These are phyloP conservation scores for Neohortaea acidophila DNA, from an alignment of 495 filamentous ascomycete genomes.

Conservation along the genomic window DNA sequence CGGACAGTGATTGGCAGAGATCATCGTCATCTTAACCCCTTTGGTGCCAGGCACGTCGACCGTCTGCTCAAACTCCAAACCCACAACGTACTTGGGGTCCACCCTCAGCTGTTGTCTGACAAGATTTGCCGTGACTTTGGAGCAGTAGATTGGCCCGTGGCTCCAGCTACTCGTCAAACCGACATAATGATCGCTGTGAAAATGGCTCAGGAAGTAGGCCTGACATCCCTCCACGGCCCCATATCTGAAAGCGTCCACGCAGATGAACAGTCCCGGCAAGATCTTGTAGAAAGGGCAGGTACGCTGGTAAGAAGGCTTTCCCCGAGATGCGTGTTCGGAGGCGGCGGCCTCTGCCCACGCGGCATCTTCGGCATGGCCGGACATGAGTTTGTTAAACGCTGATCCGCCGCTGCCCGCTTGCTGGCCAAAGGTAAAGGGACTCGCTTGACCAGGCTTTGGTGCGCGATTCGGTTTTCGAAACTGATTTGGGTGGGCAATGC, in stretches of 20 bases:
- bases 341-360: slow-evolving; percentile 84
- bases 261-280: slow-evolving; percentile 76
- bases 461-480: slow-evolving; percentile 50
- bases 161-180: slow-evolving; percentile 77
- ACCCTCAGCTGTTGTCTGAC: slow-evolving; percentile 75
- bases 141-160: slow-evolving; percentile 94
- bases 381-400: slow-evolving; percentile 86
- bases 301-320: slow-evolving; percentile 77
- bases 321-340: slow-evolving; percentile 56
- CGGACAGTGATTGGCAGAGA: slow-evolving; percentile 94
- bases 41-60: slow-evolving; percentile 63
- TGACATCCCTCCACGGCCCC: slow-evolving; percentile 81
- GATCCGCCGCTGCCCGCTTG: slow-evolving; percentile 32
- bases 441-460: slow-evolving; percentile 58
- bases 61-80: slow-evolving; percentile 72
- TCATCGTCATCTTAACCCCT: slow-evolving; percentile 78
- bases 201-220: slow-evolving; percentile 95
- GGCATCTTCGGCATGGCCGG: slow-evolving; percentile 69
- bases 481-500: no score
- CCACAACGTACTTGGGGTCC: slow-evolving; percentile 68
- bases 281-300: slow-evolving; percentile 99
- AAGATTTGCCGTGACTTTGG: slow-evolving; percentile 75
- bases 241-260: slow-evolving; percentile 93
- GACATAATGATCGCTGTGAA: slow-evolving; percentile 94
- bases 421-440: slow-evolving; percentile 46